Evolutionary conservation across 495 filamentous ascomycete species (phyloP), one percentile per base, ranked within the genome.

Genomic region (Talaromyces thailandensis): DNA sequence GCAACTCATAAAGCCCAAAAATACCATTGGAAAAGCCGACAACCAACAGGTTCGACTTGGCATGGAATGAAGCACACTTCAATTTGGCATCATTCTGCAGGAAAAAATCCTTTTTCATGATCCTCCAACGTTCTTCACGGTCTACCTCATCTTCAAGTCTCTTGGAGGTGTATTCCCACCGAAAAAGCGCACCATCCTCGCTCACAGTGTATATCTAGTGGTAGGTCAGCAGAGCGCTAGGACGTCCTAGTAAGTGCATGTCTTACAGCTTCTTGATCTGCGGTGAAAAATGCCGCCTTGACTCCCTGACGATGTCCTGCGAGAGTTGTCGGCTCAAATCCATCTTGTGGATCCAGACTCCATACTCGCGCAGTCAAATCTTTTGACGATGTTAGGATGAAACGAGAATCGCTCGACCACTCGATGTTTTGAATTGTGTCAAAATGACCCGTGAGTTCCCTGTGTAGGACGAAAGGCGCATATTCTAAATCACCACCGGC

Each of bases 401-500:
- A 98, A 35, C 93, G 81, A 16, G 94, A 97, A 75, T 98, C 94
- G 68, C 84, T 86, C 11, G 93, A 96, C 94, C 94, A 98, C 69
- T 94, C 86, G 59, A 98, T 88, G 69, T 83, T 86, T 35, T 87
- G 84, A 24, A 98, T 87, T 28, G 79, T 81, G 71, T 97, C 94
- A 64, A 92, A 95, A 72, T 98, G 94, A 1, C 90, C 89, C 35
- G 88, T 84, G 64, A 96, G 90, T 48, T 88, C 86, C 57, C 91
- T 84, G 74, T 98, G 91, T 53, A 91, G 78, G 43, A 96, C 85
- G 65, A 98, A 98, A 1, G 94, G 94, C 9, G 95, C 92, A 74
- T 96, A 98, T 65, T 98, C 92, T 63, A 96, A 78, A 60, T 92
- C 92, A 62, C 92, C 94, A 67, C 89, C 86, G 57, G 81, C 79